Percentiles rank a stretch among this genome's conserved stretches.
Evolutionary conservation across 768 basidiomycete genomes (phyloP).

Genomic region (Suillus fuscotomentosus): DNA sequence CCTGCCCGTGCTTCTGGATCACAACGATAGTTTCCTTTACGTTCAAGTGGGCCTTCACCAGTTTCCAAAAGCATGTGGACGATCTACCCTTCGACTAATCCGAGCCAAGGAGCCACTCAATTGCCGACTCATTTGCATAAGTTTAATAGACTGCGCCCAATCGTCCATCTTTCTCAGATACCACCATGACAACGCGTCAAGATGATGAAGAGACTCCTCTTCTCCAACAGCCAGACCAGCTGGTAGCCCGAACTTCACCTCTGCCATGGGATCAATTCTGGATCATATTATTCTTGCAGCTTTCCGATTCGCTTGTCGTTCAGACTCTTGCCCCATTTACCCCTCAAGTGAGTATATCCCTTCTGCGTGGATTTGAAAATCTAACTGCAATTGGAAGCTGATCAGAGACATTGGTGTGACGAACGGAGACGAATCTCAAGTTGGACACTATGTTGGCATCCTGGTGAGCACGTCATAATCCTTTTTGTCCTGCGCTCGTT

Average conservation of each 20-base stretch:
- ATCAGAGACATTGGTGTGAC: conserved; percentile 25
- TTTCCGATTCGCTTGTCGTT: conserved; percentile 68
- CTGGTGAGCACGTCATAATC: conserved; percentile 24
- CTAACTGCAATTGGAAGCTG: background rate
- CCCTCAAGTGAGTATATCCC: conserved; percentile 46
- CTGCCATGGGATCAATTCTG: conserved; percentile 63
- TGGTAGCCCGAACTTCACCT: conserved; percentile 36
- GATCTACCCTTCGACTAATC: background rate
- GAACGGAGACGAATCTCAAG: conserved; percentile 37
- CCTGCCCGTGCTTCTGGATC: background rate
- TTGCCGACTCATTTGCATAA: background rate
- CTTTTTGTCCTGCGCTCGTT: background rate
- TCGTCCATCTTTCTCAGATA: conserved; percentile 9
- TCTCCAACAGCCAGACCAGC: conserved; percentile 29
- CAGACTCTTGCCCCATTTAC: conserved; percentile 72
- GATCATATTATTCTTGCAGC: conserved; percentile 63
- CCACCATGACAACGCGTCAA: conserved; percentile 18
- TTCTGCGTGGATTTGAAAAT: background rate
- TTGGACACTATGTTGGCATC: conserved; percentile 44
- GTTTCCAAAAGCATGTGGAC: background rate
- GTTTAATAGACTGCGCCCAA: background rate
- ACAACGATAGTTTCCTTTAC: background rate
- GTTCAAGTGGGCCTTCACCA: background rate
- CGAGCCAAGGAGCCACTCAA: background rate
- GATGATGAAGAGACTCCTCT: conserved; percentile 58